Percentiles rank a stretch among this genome's conserved stretches.
Evolutionary conservation across 2,329 filamentous ascomycete species (phyloP).

Genomic region (Alternaria panax): DNA sequence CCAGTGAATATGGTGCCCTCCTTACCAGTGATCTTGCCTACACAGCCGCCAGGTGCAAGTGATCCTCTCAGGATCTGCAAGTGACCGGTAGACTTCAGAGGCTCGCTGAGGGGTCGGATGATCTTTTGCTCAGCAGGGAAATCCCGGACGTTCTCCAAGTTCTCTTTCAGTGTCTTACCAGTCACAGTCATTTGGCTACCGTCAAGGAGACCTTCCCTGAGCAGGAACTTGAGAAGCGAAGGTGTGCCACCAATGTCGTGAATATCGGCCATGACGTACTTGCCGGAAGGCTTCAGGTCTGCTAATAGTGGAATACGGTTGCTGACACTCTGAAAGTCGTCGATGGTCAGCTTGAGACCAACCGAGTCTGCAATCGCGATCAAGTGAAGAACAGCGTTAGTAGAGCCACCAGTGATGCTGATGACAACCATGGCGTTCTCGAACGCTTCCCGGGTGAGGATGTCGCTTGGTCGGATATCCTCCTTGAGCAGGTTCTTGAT

Average conservation of each 20-base stretch:
- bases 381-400: slow-evolving; percentile 60
- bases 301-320: slow-evolving; percentile 60
- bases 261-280: slow-evolving; percentile 68
- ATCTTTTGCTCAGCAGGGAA: slow-evolving; percentile 75
- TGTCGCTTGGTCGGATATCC: slow-evolving; percentile 59
- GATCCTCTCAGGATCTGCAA: slow-evolving; percentile 76
- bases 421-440: slow-evolving; percentile 62
- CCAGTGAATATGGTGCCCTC: slow-evolving; percentile 73
- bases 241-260: slow-evolving; percentile 60
- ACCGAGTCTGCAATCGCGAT: slow-evolving; percentile 61
- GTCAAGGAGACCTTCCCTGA: slow-evolving; percentile 58
- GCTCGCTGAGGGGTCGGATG: slow-evolving; percentile 71
- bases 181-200: slow-evolving; percentile 60
- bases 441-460: slow-evolving; percentile 58
- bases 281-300: slow-evolving; percentile 61
- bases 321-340: slow-evolving; percentile 60
- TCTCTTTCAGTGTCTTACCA: slow-evolving; percentile 59
- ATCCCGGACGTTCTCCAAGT: slow-evolving; percentile 63
- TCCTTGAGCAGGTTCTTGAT: slow-evolving; percentile 61
- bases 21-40: slow-evolving; percentile 80
- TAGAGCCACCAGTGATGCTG: slow-evolving; percentile 60
- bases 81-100: slow-evolving; percentile 75
- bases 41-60: slow-evolving; percentile 72
- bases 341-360: slow-evolving; percentile 59
- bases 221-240: slow-evolving; percentile 58